phyloP scores from a whole-genome alignment of 345 rosid species.

The Iberis pinnata region DNA sequence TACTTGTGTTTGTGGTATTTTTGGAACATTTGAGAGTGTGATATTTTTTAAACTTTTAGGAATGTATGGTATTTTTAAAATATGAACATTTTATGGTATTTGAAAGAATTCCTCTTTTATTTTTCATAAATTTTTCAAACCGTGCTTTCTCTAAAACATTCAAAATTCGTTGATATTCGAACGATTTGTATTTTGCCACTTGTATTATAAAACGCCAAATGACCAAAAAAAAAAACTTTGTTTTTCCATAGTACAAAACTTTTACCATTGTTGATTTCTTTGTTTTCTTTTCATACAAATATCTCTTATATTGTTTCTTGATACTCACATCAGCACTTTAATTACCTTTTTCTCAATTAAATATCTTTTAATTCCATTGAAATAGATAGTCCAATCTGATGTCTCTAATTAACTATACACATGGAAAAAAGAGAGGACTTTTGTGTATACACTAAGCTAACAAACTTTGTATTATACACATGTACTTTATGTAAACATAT shows the following conservation, averaged over 20 bases:
- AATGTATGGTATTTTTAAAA: too few species aligned
- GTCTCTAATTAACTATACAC: conserved; percentile 34
- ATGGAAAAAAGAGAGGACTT: conserved; percentile 21
- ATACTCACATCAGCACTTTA: conserved; percentile 35
- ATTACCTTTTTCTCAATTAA: conserved; percentile 27
- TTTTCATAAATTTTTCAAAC: too few species aligned
- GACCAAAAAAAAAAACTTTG: too few species aligned
- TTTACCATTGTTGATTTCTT: conserved; percentile 32
- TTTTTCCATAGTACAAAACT: conserved; percentile 38
- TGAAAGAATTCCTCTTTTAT: too few species aligned
- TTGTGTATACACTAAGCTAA: conserved; percentile 14
- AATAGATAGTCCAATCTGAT: conserved; percentile 41
- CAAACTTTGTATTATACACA: not conserved
- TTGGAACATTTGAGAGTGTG: too few species aligned
- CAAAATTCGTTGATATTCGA: too few species aligned
- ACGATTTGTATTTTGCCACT: too few species aligned
- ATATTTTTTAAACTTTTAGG: too few species aligned
- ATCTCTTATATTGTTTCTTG: conserved; percentile 24
- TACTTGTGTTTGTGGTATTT: too few species aligned
- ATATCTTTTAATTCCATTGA: conserved; percentile 23
- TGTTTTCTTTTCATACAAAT: conserved; percentile 5
- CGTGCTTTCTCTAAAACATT: too few species aligned
- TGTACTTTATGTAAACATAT: conserved; percentile 25
- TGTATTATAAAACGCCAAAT: too few species aligned
- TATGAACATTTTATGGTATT: too few species aligned